These are phyloP conservation scores for Conticribra weissflogii DNA, from an alignment of 108 stramenopile species.

Conservation along the genomic window DNA sequence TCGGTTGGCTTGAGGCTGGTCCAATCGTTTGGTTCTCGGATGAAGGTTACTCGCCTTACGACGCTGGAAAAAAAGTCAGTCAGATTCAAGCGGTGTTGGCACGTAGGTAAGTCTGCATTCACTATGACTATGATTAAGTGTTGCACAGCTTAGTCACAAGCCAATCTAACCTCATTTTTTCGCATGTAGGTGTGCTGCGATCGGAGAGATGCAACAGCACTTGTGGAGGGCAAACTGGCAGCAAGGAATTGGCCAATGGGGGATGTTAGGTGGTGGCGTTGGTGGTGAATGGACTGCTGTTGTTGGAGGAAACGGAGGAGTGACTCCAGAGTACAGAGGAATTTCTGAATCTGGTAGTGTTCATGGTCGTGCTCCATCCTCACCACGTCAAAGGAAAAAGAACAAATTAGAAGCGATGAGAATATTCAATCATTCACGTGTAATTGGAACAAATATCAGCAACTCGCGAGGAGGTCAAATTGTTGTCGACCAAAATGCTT, in stretches of 20 bases:
- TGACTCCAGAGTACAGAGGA: constrained; percentile 9
- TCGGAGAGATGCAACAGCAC: constrained; percentile 86
- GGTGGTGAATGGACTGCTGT: constrained; percentile 80
- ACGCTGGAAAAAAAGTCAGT: constrained; percentile 74
- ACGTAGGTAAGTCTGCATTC: too few species aligned
- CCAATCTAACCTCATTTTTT: too few species aligned
- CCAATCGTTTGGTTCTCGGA: constrained; percentile 68
- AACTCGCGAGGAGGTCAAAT: constrained; percentile 66
- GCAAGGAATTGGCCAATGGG: constrained; percentile 81
- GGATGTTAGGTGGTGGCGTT: constrained; percentile 72
- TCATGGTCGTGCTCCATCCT: constrained; percentile 6
- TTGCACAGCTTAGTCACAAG: too few species aligned
- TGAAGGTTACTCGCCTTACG: constrained; percentile 66
- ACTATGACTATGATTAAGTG: too few species aligned
- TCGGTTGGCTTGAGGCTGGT: constrained; percentile 83
- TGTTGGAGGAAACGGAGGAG: constrained; percentile 62
- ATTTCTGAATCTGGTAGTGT: background rate
- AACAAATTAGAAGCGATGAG: constrained; percentile 13
- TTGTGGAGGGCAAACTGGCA: constrained; percentile 78
- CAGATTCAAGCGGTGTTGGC: constrained; percentile 88
- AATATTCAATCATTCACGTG: constrained; percentile 36
- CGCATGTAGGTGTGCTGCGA: constrained; percentile 73
- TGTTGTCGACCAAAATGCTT: constrained; percentile 65
- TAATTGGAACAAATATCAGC: constrained; percentile 40
- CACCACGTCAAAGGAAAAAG: constrained; percentile 1